These are phyloP conservation scores for Marvania coccoides DNA, from an alignment of 139 green algal genomes.

Conservation along the genomic window DNA sequence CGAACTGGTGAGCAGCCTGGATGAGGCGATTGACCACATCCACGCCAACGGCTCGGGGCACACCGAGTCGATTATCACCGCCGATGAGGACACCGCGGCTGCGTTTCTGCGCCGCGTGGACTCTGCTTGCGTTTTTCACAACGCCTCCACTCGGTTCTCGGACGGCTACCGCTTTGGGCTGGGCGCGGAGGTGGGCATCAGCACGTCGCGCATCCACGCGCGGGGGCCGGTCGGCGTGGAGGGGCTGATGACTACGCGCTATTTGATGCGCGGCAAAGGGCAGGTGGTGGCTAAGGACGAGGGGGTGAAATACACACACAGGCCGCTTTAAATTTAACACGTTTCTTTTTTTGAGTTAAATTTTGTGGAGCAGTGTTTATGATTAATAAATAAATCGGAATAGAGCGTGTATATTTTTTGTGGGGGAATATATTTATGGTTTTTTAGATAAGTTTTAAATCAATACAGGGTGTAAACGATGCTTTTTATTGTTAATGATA, in stretches of 20 bases:
- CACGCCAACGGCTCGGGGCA: constrained; percentile 78
- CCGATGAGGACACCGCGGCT: constrained; percentile 47
- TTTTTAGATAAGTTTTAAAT: too few relatives aligned
- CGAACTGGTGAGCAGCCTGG: constrained; percentile 76
- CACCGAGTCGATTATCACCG: constrained; percentile 81
- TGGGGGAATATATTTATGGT: too few relatives aligned
- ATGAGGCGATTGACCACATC: constrained; percentile 87
- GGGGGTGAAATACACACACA: constrained; percentile 84
- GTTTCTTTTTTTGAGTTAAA: too few relatives aligned
- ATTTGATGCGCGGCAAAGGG: constrained; percentile 72
- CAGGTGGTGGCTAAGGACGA: constrained; percentile 90
- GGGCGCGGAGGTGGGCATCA: constrained; percentile 94
- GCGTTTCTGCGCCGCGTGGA: constrained; percentile 86
- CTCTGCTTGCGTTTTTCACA: constrained; percentile 92
- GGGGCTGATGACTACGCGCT: constrained; percentile 93
- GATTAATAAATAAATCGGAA: too few relatives aligned
- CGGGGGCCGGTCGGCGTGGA: constrained; percentile 96
- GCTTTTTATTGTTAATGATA: too few relatives aligned
- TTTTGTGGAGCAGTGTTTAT: too few relatives aligned
- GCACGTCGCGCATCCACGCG: constrained; percentile 93
- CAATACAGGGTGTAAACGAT: too few relatives aligned
- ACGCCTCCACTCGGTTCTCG: constrained; percentile 87
- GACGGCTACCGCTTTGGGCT: constrained; percentile 96
- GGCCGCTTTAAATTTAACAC: too few relatives aligned
- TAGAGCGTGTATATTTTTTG: too few relatives aligned